Base-by-base conservation (phyloP, 2,329 filamentous ascomycete genomes). In the Samsoniella hepiali region DNA sequence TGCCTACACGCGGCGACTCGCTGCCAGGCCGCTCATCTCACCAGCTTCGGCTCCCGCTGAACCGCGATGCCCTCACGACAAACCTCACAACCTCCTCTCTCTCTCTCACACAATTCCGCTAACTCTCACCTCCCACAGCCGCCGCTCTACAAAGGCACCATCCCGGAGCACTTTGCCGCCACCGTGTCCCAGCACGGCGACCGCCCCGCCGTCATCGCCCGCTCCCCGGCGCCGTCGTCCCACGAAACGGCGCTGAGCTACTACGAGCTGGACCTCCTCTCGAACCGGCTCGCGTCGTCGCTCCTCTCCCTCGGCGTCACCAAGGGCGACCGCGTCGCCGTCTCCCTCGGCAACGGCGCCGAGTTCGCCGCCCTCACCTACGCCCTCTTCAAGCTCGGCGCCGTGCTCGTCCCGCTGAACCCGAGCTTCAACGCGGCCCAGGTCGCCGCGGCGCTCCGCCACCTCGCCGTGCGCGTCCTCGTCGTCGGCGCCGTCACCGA, bases 351-450 rank as follows among this genome's bases (percentile, higher is more conserved):
- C 17, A 98, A 97, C 75, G 88, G 87, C 49, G 80, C 89, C 68
- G 93, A 97, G 75, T 94, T 91, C 73, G 91, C 91, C 3, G 88
- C 89, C 57, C 83, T 95, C 27, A 94, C 90, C 6, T 98, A 98
- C 76, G 93, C 93, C 1, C 75, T 95, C 62, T 97, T 94, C 80
- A 98, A 98, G 76, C 83, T 98, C 10, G 95, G 95, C n/a, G 94
- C 91, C 31, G 86, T 98, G 58, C 80, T 98, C 66, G 93, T 96
- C n/a, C 95, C 94, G 0, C 78, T 98, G 31, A 98, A 99, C 74
- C 94, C 93, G 27, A 89, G 87, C 1, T 98, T 98, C 80, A 96
- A 92, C 68, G 82, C 86, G 3, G 75, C 79, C 5, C 95, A 98
- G 78, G 87, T 98, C 9, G 81, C 86, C 5, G 84, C 91, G 3